A percentile compares a stretch with the other conserved stretches of the same genome.
phyloP scores from a whole-genome alignment of 2,329 filamentous ascomycete species.

The Phoma sp. region DNA sequence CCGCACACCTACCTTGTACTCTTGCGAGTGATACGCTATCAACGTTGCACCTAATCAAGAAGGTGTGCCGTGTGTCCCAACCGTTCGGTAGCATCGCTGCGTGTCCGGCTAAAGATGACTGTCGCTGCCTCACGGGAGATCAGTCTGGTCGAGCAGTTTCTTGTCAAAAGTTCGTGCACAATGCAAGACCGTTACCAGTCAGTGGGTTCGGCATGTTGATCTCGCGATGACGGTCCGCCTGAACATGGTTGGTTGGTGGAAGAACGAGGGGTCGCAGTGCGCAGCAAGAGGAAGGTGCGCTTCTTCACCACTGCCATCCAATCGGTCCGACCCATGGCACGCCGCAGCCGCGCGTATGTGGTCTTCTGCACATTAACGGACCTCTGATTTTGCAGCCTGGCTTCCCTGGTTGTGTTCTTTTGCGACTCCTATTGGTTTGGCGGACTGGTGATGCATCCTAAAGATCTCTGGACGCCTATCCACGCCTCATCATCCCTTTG shows the following conservation, averaged over 20 bases:
- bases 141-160: too few species aligned
- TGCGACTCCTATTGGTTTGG: not conserved
- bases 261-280: not conserved
- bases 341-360: constrained; percentile 1
- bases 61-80: not conserved
- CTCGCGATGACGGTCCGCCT: not conserved
- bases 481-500: constrained; percentile 3
- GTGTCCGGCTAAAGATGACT: not conserved
- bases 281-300: not conserved
- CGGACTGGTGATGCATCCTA: not conserved
- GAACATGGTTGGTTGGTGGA: not conserved
- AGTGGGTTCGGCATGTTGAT: not conserved
- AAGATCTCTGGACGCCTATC: not conserved
- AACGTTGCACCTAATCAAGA: not conserved
- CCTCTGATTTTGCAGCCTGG: not conserved
- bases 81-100: not conserved
- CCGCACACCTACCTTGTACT: not conserved
- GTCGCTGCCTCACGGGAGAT: not conserved
- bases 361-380: not conserved
- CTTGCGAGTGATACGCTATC: not conserved
- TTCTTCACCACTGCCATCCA: not conserved
- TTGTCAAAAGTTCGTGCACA: too few species aligned
- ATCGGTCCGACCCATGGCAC: constrained; percentile 3
- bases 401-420: not conserved
- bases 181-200: too few species aligned